phyloP scores from a whole-genome alignment of 495 filamentous ascomycete genomes.

The Filosporella fistucella region DNA sequence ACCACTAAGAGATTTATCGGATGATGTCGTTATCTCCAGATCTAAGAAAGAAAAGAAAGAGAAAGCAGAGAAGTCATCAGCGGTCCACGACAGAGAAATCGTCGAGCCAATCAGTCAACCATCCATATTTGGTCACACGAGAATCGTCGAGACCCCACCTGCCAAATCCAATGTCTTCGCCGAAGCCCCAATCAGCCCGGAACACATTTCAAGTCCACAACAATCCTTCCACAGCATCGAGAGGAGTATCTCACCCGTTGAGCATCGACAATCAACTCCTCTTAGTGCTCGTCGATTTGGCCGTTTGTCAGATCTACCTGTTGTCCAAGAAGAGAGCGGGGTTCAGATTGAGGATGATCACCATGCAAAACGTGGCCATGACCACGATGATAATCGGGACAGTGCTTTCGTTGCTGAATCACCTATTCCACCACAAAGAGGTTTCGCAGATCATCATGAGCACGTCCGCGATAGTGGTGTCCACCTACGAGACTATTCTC shows the following conservation, averaged over 20 bases:
- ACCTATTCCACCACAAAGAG: slow-evolving; percentile 29
- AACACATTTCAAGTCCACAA: too few relatives aligned
- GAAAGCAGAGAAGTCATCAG: too few relatives aligned
- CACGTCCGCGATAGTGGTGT: slow-evolving; percentile 47
- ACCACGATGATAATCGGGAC: slow-evolving; percentile 39
- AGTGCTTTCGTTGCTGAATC: slow-evolving; percentile 40
- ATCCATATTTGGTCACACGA: neutral
- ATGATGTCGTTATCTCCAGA: too few relatives aligned
- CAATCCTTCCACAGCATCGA: slow-evolving; percentile 5
- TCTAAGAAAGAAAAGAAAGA: too few relatives aligned
- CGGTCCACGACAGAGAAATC: too few relatives aligned
- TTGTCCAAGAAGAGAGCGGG: slow-evolving; percentile 21
- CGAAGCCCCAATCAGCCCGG: slow-evolving; percentile 4
- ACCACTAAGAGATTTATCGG: too few relatives aligned
- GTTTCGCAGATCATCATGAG: slow-evolving; percentile 23
- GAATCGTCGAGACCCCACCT: neutral
- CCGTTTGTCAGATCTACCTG: slow-evolving; percentile 17
- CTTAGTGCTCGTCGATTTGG: neutral
- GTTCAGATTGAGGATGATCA: slow-evolving; percentile 1
- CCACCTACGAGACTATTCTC: slow-evolving; percentile 35
- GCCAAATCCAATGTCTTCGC: neutral
- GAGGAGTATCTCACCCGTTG: neutral
- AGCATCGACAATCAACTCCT: too few relatives aligned
- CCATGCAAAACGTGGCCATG: slow-evolving; percentile 8
- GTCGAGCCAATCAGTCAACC: neutral